Conservation (phyloP, 768 basidiomycete species). For the Hypholoma sublateritium region DNA sequence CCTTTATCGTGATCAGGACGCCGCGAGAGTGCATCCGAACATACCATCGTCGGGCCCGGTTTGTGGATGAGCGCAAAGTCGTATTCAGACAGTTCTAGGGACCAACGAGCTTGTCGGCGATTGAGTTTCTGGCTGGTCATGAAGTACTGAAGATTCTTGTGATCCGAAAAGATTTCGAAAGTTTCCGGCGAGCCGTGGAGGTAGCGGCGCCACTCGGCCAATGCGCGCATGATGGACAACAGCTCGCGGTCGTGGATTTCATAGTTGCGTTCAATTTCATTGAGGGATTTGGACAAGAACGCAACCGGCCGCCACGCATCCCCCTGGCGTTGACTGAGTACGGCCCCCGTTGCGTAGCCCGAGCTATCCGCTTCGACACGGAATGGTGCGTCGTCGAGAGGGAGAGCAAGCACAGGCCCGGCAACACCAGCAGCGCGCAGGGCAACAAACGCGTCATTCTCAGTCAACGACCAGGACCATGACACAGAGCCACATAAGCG, state of each 20-base stretch:
- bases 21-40: too few relatives aligned
- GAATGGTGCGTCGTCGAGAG: constrained; percentile 21
- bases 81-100: too few relatives aligned
- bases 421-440: constrained; percentile 24
- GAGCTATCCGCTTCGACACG: constrained; percentile 33
- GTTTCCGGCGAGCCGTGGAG: constrained; percentile 24
- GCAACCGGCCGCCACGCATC: constrained; percentile 19
- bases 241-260: constrained; percentile 53
- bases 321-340: constrained; percentile 30
- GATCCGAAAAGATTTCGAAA: constrained; percentile 27
- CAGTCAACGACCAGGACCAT: constrained; percentile 10
- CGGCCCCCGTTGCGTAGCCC: constrained; percentile 29
- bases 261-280: too few relatives aligned
- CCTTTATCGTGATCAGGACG: too few relatives aligned
- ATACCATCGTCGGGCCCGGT: too few relatives aligned
- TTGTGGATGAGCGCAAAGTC: too few relatives aligned
- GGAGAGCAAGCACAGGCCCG: constrained; percentile 30
- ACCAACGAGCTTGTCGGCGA: too few relatives aligned
- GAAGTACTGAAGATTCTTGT: constrained; percentile 47
- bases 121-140: too few relatives aligned
- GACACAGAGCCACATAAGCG: constrained; percentile 9
- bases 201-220: constrained; percentile 33
- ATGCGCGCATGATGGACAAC: constrained; percentile 41
- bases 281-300: constrained; percentile 35
- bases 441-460: constrained; percentile 20